Evolutionary conservation across 2,329 filamentous ascomycete genomes (phyloP), one percentile per base, ranked within the genome.

Genomic region (Trichoderma sp.): DNA sequence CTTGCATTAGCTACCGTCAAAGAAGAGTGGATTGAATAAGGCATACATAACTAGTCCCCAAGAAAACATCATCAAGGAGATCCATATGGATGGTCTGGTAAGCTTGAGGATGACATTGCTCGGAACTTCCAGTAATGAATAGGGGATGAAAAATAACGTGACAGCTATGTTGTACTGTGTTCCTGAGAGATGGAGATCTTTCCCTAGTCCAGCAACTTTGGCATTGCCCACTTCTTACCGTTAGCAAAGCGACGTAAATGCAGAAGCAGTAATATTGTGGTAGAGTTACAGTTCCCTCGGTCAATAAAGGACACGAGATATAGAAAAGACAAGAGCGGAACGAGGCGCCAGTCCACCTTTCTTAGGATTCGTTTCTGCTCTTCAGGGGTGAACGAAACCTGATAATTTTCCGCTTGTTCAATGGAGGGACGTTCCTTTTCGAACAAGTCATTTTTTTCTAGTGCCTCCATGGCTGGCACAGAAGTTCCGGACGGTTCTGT

Each of bases 61-160:
- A 45, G 60, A 41, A 72, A 72, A 62, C 69, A 72, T 72, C 53
- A 64, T 64, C n/a, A 72, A 29, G 2, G 69, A 60, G 11, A 71
- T 71, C 67, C 67, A 74, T 4, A 74, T 38, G 2, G 62, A 67
- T 18, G 71, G 71, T n/a, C 62, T 31, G 5, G 38, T 67, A 21
- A 78, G 14, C 71, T 78, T 78, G 6, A 77, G 41, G 12, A 77
- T 63, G 31, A 77, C 71, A 50, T 77, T 74, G 62, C 71, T 74
- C n/a, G 71, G 24, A 45, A 45, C 41, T n/a, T 45, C 41, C 18
- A 45, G 18, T 1, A 45, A 45, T n/a, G 41, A 45, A n/a, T 77
- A 78, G 7, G 76, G 71, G 11, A 79, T 78, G 21, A 80, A 80
- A 72, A 80, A 80, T 56, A 80, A 77, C 74, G 77, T 80, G 7